A percentile compares a stretch with the other conserved stretches of the same genome.
These are phyloP conservation scores for Fusarium sp. DNA, from an alignment of 2,329 filamentous ascomycete species.

Conservation along the genomic window DNA sequence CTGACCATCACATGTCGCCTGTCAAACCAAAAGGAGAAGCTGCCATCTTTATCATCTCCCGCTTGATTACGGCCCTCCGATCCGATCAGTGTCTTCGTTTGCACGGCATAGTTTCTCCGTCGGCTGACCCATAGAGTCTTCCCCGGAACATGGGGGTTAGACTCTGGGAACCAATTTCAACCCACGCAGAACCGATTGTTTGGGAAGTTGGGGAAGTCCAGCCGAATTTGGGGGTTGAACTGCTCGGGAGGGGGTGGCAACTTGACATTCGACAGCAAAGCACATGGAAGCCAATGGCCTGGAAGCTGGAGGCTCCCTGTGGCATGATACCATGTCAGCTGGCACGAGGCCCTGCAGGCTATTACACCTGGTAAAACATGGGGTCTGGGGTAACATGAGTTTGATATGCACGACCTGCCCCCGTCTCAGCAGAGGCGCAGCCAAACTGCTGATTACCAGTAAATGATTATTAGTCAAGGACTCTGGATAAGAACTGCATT, in stretches of 20 bases:
- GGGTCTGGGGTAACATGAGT: slow-evolving; percentile 34
- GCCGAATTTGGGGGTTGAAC: slow-evolving; percentile 34
- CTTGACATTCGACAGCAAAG: slow-evolving; percentile 16
- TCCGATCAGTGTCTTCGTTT: slow-evolving; percentile 33
- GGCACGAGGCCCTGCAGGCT: slow-evolving; percentile 20
- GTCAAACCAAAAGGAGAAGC: slow-evolving; percentile 34
- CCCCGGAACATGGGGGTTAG: slow-evolving; percentile 30
- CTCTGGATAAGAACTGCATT: neutral
- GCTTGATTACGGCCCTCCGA: slow-evolving; percentile 36
- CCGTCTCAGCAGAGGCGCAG: slow-evolving; percentile 20
- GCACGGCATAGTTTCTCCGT: slow-evolving; percentile 39
- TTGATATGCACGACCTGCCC: slow-evolving; percentile 22
- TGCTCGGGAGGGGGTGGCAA: slow-evolving; percentile 6
- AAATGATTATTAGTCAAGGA: slow-evolving; percentile 7
- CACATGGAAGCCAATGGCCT: slow-evolving; percentile 20
- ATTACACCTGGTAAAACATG: slow-evolving; percentile 30
- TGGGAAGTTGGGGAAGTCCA: slow-evolving; percentile 40
- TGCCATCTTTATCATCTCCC: slow-evolving; percentile 18
- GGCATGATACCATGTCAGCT: slow-evolving; percentile 37
- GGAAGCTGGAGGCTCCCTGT: slow-evolving; percentile 14
- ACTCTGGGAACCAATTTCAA: slow-evolving; percentile 6
- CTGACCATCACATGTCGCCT: slow-evolving; percentile 38
- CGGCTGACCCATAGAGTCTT: slow-evolving; percentile 31
- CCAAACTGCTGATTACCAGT: slow-evolving; percentile 22
- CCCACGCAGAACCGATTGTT: slow-evolving; percentile 26